phyloP scores from a whole-genome alignment of 2,329 filamentous ascomycete genomes.

The Fusarium denticulatum region DNA sequence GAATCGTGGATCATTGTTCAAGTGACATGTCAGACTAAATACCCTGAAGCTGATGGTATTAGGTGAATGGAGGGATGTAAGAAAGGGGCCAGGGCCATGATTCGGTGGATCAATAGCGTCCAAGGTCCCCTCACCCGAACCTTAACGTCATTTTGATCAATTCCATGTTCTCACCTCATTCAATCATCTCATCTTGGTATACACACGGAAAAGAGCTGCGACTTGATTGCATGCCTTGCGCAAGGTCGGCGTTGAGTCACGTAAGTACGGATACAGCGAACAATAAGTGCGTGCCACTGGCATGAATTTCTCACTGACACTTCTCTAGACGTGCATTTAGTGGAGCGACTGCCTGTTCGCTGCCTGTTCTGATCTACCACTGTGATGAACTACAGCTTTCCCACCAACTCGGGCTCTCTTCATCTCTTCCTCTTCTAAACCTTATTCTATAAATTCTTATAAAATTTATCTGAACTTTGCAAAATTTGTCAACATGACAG shows the following conservation, averaged over 20 bases:
- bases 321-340: not conserved
- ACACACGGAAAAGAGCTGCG: not conserved
- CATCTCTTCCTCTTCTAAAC: not conserved
- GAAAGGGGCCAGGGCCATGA: not conserved
- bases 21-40: not conserved
- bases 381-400: too few relatives aligned
- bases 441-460: not conserved
- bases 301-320: not conserved
- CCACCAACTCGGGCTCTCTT: too few relatives aligned
- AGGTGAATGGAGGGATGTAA: not conserved
- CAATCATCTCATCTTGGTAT: not conserved
- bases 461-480: not conserved
- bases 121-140: not conserved
- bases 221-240: not conserved
- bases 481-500: conserved; percentile 9
- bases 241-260: not conserved
- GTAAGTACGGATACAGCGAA: not conserved
- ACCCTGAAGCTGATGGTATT: not conserved
- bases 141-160: conserved; percentile 8
- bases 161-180: not conserved
- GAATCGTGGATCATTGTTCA: not conserved
- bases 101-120: conserved; percentile 7
- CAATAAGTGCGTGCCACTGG: not conserved
- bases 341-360: conserved; percentile 32
- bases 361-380: conserved; percentile 20